Conservation (phyloP, 2,329 filamentous ascomycete species). For the Aureobasidium lini region DNA sequence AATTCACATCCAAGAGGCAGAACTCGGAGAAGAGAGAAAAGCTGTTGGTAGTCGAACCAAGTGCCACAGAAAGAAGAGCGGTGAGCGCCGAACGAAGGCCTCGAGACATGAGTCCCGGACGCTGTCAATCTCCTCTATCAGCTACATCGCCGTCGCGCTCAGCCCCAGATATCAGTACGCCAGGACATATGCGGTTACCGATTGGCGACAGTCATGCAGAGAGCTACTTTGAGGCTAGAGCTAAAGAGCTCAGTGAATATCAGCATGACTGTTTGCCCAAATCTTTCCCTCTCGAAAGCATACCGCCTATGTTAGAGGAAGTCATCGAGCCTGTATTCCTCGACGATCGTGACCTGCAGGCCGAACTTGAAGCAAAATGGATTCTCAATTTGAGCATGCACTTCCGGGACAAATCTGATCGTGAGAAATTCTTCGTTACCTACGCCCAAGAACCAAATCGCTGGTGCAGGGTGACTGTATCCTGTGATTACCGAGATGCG, state of each 20-base stretch:
- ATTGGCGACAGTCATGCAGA: not conserved
- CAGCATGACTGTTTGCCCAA: not conserved
- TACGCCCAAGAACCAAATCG: slow-evolving; percentile 72
- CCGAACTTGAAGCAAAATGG: slow-evolving; percentile 83
- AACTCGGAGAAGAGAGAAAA: slow-evolving; percentile 71
- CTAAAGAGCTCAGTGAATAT: not conserved
- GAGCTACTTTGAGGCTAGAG: not conserved
- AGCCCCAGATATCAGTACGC: slow-evolving; percentile 27
- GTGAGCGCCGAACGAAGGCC: slow-evolving; percentile 53
- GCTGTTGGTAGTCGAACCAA: slow-evolving; percentile 58
- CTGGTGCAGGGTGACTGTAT: slow-evolving; percentile 87
- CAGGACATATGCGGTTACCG: not conserved
- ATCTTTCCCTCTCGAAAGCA: not conserved
- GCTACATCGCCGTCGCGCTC: slow-evolving; percentile 32
- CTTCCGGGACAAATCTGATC: slow-evolving; percentile 83
- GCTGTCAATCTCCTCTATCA: slow-evolving; percentile 35
- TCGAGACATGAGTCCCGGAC: slow-evolving; percentile 33
- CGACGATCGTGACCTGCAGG: slow-evolving; percentile 59
- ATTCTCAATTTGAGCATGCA: slow-evolving; percentile 98
- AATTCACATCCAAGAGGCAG: slow-evolving; percentile 74
- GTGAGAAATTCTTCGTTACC: slow-evolving; percentile 97
- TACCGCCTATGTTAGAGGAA: not conserved
- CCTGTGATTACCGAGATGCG: slow-evolving; percentile 81
- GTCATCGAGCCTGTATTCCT: slow-evolving; percentile 25
- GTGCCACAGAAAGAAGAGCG: slow-evolving; percentile 61